Percentiles rank a stretch among this genome's conserved stretches.
Evolutionary conservation across 2,329 filamentous ascomycete genomes (phyloP).

Genomic region (Trichoderma sp.): DNA sequence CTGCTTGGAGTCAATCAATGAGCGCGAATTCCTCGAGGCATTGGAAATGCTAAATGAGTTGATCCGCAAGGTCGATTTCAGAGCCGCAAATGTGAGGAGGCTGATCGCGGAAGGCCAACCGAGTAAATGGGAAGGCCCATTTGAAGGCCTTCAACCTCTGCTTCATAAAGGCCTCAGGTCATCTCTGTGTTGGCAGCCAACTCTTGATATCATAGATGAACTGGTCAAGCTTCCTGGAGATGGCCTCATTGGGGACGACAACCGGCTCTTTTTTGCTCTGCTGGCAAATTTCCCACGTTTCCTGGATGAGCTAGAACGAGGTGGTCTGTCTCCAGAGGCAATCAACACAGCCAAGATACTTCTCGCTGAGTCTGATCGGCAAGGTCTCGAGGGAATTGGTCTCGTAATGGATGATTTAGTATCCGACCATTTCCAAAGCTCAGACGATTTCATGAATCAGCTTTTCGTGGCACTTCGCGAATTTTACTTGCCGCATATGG

Average conservation of each 20-base stretch:
- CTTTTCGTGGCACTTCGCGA: slow-evolving; percentile 74
- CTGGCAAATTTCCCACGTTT: slow-evolving; percentile 91
- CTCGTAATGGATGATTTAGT: slow-evolving; percentile 72
- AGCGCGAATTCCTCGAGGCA: slow-evolving; percentile 90
- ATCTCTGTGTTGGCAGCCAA: slow-evolving; percentile 76
- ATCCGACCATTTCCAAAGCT: slow-evolving; percentile 65
- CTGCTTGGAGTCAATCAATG: slow-evolving; percentile 94
- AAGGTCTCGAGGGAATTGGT: slow-evolving; percentile 69
- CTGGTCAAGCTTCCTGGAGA: slow-evolving; percentile 80
- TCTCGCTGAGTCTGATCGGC: slow-evolving; percentile 71
- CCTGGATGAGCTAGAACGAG: slow-evolving; percentile 74
- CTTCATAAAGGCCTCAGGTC: slow-evolving; percentile 93
- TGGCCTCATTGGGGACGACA: slow-evolving; percentile 78
- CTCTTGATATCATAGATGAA: slow-evolving; percentile 76
- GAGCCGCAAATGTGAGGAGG: slow-evolving; percentile 67
- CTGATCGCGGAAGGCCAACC: slow-evolving; percentile 79
- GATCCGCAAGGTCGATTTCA: slow-evolving; percentile 80
- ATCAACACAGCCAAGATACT: slow-evolving; percentile 70
- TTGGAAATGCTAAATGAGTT: slow-evolving; percentile 89
- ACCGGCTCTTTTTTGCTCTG: slow-evolving; percentile 80
- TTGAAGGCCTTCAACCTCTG: slow-evolving; percentile 83
- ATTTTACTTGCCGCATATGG: slow-evolving; percentile 78
- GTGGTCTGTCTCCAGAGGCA: slow-evolving; percentile 57
- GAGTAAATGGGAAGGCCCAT: slow-evolving; percentile 82
- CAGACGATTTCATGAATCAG: slow-evolving; percentile 76